phyloP scores from a whole-genome alignment of 2,329 filamentous ascomycete genomes.

The Balansia obtecta region DNA sequence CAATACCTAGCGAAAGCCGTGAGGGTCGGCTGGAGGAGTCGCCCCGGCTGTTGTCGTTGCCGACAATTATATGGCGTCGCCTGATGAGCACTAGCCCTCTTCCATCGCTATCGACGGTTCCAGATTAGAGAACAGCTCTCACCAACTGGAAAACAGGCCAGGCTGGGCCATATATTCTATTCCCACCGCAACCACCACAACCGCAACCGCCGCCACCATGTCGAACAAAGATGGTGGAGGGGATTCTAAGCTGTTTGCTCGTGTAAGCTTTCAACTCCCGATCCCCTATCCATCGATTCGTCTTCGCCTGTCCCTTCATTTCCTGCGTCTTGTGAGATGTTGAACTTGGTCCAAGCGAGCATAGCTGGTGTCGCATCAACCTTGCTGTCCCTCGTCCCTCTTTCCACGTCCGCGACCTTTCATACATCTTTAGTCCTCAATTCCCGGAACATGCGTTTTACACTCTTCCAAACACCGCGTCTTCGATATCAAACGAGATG shows the following conservation, averaged over 20 bases:
- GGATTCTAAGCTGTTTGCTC: conserved; percentile 98
- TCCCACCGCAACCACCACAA: background rate
- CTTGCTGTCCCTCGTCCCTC: background rate
- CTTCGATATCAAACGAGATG: conserved; percentile 3
- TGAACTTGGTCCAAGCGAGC: background rate
- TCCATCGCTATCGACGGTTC: background rate
- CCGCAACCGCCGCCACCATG: conserved; percentile 27
- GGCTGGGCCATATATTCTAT: background rate
- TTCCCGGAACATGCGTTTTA: conserved; percentile 1
- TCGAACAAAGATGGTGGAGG: conserved; percentile 53
- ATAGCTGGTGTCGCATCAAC: background rate
- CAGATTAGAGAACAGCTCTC: background rate
- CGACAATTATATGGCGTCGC: conserved; percentile 7
- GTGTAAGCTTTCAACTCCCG: conserved; percentile 46
- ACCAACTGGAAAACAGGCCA: background rate
- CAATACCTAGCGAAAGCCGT: background rate
- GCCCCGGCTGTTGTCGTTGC: background rate
- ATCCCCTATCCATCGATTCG: background rate
- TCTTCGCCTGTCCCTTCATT: conserved; percentile 8
- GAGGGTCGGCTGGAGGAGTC: conserved; percentile 1
- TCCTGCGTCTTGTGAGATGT: background rate
- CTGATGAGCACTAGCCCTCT: conserved; percentile 5
- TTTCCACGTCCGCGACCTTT: background rate
- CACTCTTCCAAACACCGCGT: background rate
- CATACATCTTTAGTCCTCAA: background rate